phyloP scores from a whole-genome alignment of 352 stramenopile genomes.

The Phytophthora idaei region DNA sequence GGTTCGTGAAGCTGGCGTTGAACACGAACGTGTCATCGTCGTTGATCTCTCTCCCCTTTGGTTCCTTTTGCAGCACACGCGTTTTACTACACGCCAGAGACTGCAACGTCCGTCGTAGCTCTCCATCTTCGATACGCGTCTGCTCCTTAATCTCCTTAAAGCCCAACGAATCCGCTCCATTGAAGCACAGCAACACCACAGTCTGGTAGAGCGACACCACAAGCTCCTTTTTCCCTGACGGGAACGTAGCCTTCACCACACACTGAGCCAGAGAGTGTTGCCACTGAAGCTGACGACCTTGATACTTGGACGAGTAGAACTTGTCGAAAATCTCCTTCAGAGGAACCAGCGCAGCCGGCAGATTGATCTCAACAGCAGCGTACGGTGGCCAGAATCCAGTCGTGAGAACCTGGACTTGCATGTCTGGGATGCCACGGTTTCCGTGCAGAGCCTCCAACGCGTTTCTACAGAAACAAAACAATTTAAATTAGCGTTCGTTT shows the following conservation, averaged over 20 bases:
- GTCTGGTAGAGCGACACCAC: constrained; percentile 90
- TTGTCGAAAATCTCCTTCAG: constrained; percentile 88
- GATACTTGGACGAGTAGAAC: constrained; percentile 91
- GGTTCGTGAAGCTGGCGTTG: constrained; percentile 87
- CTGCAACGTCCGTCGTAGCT: constrained; percentile 90
- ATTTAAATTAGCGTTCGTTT: constrained; percentile 2
- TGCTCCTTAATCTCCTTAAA: constrained; percentile 90
- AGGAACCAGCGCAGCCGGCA: constrained; percentile 64
- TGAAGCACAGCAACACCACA: constrained; percentile 89
- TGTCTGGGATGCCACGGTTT: constrained; percentile 76
- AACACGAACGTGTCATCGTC: constrained; percentile 89
- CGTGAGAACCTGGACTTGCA: constrained; percentile 97
- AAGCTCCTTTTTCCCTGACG: constrained; percentile 84
- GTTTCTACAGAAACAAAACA: constrained; percentile 32
- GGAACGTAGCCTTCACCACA: constrained; percentile 88
- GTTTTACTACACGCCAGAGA: constrained; percentile 91
- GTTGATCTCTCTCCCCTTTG: constrained; percentile 87
- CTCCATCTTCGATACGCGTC: constrained; percentile 89
- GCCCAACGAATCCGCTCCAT: constrained; percentile 56
- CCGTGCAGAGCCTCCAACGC: constrained; percentile 52
- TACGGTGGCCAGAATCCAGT: constrained; percentile 98
- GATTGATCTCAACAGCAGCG: constrained; percentile 79
- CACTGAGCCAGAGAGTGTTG: constrained; percentile 91
- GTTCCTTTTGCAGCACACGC: constrained; percentile 86
- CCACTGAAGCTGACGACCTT: constrained; percentile 91